A percentile compares a stretch with the other conserved stretches of the same genome.
Conservation (phyloP, 768 basidiomycete genomes). For the Tylopilus subfusipes region DNA sequence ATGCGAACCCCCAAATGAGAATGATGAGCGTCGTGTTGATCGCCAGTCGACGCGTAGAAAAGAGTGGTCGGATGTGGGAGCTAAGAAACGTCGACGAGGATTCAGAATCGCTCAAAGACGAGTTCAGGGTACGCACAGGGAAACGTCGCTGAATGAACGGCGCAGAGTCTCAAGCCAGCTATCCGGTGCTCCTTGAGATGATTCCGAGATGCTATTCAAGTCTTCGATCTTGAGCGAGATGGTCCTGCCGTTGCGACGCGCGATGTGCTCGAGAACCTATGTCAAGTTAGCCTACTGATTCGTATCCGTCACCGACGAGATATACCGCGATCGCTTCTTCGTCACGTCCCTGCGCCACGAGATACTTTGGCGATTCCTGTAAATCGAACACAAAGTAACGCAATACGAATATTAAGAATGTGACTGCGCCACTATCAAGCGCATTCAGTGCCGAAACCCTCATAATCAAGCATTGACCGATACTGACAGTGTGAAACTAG, state of each 20-base stretch:
- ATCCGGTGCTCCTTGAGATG: constrained; percentile 9
- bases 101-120: background rate
- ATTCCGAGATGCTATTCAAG: constrained; percentile 32
- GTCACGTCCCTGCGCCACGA: constrained; percentile 54
- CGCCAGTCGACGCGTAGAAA: constrained; percentile 41
- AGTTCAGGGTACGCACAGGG: constrained; percentile 32
- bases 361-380: constrained; percentile 61
- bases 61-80: constrained; percentile 47
- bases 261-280: constrained; percentile 48
- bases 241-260: constrained; percentile 43
- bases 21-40: constrained; percentile 48
- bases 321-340: constrained; percentile 48
- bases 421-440: constrained; percentile 40
- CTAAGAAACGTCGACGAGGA: constrained; percentile 19
- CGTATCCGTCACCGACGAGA: background rate
- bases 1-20: constrained; percentile 47
- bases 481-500: constrained; percentile 41
- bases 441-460: constrained; percentile 1
- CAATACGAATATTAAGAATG: constrained; percentile 49
- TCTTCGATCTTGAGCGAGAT: constrained; percentile 46
- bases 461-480: constrained; percentile 1
- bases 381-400: constrained; percentile 58
- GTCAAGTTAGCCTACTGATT: background rate
- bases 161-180: constrained; percentile 28
- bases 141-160: constrained; percentile 36